Evolutionary conservation across 257 asterid genomes (phyloP).

Genomic region (Nicotiana knightiana): DNA sequence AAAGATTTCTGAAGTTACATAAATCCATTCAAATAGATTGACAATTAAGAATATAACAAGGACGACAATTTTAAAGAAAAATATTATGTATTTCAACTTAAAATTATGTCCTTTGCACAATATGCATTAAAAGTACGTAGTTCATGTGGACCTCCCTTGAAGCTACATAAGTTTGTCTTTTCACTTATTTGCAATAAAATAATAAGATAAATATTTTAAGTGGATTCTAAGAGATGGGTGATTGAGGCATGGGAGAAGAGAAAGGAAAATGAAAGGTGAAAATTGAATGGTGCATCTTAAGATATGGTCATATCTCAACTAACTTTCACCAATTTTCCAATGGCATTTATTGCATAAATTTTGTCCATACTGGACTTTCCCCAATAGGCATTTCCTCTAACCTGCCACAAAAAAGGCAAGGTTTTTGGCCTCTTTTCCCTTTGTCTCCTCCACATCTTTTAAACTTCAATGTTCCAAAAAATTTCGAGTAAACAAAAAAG

Average conservation of each 20-base stretch:
- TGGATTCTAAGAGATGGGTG: neutral
- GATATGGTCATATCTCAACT: neutral
- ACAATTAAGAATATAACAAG: neutral
- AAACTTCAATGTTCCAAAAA: neutral
- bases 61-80: neutral
- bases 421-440: neutral
- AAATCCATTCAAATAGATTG: too few species aligned
- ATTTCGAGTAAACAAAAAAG: neutral
- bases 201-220: neutral
- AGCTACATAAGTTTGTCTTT: neutral
- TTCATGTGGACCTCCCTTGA: neutral
- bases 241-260: neutral
- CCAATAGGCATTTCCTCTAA: neutral
- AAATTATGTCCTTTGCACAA: neutral
- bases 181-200: neutral
- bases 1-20: too few species aligned
- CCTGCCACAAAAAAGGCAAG: slow-evolving; percentile 7
- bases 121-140: too few species aligned
- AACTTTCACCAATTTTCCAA: neutral
- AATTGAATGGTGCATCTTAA: neutral
- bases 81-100: neutral
- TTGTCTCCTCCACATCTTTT: neutral
- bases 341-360: neutral
- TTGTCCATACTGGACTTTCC: neutral
- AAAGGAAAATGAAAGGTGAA: neutral